Percentiles rank a stretch among this genome's conserved stretches.
Conservation (phyloP, 768 basidiomycete species). For the Mycena galericulata region DNA sequence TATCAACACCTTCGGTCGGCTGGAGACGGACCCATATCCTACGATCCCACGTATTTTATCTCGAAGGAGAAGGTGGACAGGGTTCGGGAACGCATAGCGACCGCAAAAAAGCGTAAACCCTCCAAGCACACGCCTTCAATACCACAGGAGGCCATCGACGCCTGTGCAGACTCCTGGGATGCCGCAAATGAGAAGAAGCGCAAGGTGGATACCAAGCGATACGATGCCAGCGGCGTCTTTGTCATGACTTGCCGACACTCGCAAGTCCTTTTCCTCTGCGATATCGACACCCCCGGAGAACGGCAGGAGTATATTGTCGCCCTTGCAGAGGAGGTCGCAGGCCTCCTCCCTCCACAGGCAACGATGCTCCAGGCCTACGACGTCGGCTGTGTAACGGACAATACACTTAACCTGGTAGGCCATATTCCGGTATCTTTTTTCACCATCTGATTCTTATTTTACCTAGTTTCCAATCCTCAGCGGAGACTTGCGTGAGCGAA, state of each 20-base stretch:
- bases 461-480: too few species aligned
- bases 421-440: not conserved
- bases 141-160: conserved; percentile 49
- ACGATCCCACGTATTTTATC: conserved; percentile 45
- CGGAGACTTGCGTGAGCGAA: too few species aligned
- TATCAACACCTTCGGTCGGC: too few species aligned
- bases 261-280: too few species aligned
- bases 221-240: too few species aligned
- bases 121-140: conserved; percentile 30
- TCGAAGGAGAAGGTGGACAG: conserved; percentile 47
- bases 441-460: too few species aligned
- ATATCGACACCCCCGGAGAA: too few species aligned
- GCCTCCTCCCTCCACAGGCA: conserved; percentile 43
- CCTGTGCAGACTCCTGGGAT: conserved; percentile 47
- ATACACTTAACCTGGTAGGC: conserved; percentile 44
- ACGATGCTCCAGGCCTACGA: conserved; percentile 48
- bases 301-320: too few species aligned
- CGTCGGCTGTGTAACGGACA: conserved; percentile 49
- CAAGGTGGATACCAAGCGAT: too few species aligned
- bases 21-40: too few species aligned
- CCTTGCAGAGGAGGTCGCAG: too few species aligned
- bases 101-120: conserved; percentile 31
- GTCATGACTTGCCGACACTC: too few species aligned
- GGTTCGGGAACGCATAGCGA: conserved; percentile 43
- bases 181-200: conserved; percentile 48